These are phyloP conservation scores for Pseudoturritis turrita DNA, from an alignment of 345 rosid species.

Conservation along the genomic window DNA sequence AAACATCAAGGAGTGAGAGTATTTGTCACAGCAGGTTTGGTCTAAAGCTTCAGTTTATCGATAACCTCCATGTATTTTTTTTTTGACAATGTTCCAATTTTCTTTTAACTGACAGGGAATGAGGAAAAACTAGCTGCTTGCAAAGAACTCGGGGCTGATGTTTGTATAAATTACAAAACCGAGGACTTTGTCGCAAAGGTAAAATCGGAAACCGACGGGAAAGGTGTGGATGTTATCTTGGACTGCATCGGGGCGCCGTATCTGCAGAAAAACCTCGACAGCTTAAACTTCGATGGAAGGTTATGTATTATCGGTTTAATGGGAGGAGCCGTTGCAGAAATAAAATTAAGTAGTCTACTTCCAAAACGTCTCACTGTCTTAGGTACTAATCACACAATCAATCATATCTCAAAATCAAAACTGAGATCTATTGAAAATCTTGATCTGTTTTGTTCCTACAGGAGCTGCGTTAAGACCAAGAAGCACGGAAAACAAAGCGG, in stretches of 20 bases:
- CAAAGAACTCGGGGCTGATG: conserved; percentile 87
- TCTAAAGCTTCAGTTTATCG: background rate
- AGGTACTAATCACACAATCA: conserved; percentile 42
- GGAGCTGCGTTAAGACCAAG: conserved; percentile 80
- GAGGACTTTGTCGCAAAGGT: conserved; percentile 82
- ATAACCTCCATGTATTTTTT: background rate
- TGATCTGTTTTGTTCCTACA: conserved; percentile 23
- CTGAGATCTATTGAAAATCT: background rate
- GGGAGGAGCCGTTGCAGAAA: conserved; percentile 63
- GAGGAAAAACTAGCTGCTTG: conserved; percentile 77
- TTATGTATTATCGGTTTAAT: conserved; percentile 69
- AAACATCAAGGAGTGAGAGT: conserved; percentile 61
- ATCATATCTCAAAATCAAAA: background rate
- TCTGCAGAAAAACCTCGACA: conserved; percentile 67
- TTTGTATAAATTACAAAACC: conserved; percentile 83
- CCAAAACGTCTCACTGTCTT: conserved; percentile 82
- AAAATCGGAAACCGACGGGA: conserved; percentile 80
- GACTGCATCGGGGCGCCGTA: conserved; percentile 83
- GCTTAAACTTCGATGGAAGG: conserved; percentile 81
- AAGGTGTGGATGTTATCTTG: conserved; percentile 90
- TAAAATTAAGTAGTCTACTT: conserved; percentile 49
- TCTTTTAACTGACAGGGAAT: conserved; percentile 39
- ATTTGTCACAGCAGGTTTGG: conserved; percentile 81
- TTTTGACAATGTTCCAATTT: conserved; percentile 2
- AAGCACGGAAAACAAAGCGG: conserved; percentile 63